These are phyloP conservation scores for Verbascum thapsus DNA, from an alignment of 257 asterid genomes.

Conservation along the genomic window DNA sequence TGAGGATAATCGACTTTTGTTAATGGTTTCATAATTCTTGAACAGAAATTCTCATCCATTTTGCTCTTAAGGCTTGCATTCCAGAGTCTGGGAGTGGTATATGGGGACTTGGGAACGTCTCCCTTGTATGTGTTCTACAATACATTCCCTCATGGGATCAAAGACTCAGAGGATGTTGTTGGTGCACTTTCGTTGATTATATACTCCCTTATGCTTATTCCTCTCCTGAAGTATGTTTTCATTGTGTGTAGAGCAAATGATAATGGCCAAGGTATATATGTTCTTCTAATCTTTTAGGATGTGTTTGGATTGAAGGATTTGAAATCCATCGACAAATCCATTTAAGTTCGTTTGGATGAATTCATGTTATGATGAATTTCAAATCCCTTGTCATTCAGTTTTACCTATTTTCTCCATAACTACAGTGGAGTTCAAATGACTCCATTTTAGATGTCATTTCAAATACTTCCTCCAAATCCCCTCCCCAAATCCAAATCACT, in stretches of 20 bases:
- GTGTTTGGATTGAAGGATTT: too few relatives aligned
- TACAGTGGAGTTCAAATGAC: too few relatives aligned
- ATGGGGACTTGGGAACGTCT: constrained; percentile 70
- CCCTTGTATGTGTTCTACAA: constrained; percentile 72
- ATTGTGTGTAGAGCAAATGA: constrained; percentile 71
- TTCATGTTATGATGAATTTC: too few relatives aligned
- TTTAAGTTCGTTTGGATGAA: too few relatives aligned
- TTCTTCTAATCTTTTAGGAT: neutral
- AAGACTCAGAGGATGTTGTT: constrained; percentile 61
- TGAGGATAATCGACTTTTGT: constrained; percentile 1
- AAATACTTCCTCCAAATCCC: too few relatives aligned
- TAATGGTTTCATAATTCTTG: constrained; percentile 22
- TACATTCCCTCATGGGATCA: constrained; percentile 60
- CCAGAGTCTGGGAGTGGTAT: constrained; percentile 66
- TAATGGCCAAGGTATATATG: constrained; percentile 68
- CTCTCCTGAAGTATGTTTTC: constrained; percentile 72
- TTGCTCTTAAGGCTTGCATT: constrained; percentile 64
- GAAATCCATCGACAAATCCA: too few relatives aligned
- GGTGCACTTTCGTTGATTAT: constrained; percentile 78
- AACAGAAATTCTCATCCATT: constrained; percentile 53
- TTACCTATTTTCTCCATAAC: too few relatives aligned
- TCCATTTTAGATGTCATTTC: too few relatives aligned
- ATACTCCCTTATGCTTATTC: constrained; percentile 69
- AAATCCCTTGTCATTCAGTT: too few relatives aligned
- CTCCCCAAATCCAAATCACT: too few relatives aligned